phyloP scores from a whole-genome alignment of 2,329 filamentous ascomycete genomes.

The Aspergillus sojae region DNA sequence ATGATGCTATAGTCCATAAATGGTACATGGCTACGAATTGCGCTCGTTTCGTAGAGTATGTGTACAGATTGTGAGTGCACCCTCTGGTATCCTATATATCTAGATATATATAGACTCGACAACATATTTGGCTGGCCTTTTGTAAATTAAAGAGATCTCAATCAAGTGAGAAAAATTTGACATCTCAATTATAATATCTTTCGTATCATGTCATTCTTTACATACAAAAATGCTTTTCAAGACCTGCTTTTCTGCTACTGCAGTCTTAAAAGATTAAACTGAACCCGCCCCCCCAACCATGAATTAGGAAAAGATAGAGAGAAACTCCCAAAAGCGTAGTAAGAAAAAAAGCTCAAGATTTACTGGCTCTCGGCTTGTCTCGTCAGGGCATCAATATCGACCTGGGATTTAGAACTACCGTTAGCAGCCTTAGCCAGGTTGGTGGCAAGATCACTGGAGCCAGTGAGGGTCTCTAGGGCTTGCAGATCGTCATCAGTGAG shows the following conservation, averaged over 20 bases:
- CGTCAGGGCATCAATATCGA: constrained; percentile 43
- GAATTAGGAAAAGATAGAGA: constrained; percentile 4
- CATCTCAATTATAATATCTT: constrained; percentile 3
- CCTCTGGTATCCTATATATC: neutral
- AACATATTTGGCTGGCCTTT: too few relatives aligned
- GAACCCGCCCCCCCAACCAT: neutral
- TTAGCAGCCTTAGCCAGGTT: constrained; percentile 21
- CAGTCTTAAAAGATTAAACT: neutral
- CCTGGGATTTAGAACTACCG: constrained; percentile 32
- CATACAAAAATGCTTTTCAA: neutral
- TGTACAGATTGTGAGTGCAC: neutral
- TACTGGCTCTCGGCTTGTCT: constrained; percentile 38
- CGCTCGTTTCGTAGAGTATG: neutral
- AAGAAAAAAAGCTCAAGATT: constrained; percentile 6
- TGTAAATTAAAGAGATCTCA: neutral
- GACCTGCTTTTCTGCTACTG: constrained; percentile 1
- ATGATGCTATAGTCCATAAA: neutral
- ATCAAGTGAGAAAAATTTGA: neutral
- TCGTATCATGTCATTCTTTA: constrained; percentile 10
- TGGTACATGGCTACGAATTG: neutral
- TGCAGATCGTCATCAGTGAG: constrained; percentile 48
- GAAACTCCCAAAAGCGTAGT: neutral
- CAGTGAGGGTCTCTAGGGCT: constrained; percentile 45
- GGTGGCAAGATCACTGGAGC: constrained; percentile 23
- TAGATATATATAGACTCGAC: neutral